Evolutionary conservation across 768 basidiomycete species (phyloP), one percentile per base, ranked within the genome.

Genomic region (Pholiota microspora): DNA sequence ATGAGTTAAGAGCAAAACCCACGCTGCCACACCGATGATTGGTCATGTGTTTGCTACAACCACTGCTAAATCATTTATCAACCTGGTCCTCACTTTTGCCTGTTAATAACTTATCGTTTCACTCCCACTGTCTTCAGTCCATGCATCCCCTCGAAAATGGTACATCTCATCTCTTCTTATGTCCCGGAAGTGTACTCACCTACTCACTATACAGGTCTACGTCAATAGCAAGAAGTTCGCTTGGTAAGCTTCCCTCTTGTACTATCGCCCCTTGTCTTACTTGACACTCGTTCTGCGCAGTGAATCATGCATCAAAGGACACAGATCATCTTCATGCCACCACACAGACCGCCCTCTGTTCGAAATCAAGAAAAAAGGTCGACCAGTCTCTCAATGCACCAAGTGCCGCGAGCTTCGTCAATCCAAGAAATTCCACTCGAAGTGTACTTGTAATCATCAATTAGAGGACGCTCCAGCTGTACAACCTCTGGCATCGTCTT

Each of bases 241-340:
- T 34, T 92, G 89, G 89, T 89, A 64, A 31, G 74, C 67, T 46
- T n/a, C 51, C 29, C 35, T 35, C 38, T 21, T 27, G 13, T 18
- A 25, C 29, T 32, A 44, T 28, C n/a, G 21, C 31, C 7, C 58
- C 27, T 28, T 21, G 15, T 45, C 8, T 23, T 16, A 13, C 54
- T 48, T 59, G 31, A 59, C 59, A 9, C 32, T 48, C 18, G 28
- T n/a, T n/a, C 15, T 31, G 35, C 47, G 31, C 63, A 94, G 94
- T 70, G 89, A 89, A 75, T 88, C 92, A 10, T 97, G 94, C 70
- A 94, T 95, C 67, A 94, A 94, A 72, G 94, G 94, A 0, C 94
- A 97, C 65, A 85, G 94, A 50, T 94, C 94, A 10, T 93, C 92
- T 2, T 84, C 84, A 12, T 97, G 94, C 68, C 81, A 81, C 45